Conservation (phyloP, 257 asterid genomes). For the Solanum chiquidenum region DNA sequence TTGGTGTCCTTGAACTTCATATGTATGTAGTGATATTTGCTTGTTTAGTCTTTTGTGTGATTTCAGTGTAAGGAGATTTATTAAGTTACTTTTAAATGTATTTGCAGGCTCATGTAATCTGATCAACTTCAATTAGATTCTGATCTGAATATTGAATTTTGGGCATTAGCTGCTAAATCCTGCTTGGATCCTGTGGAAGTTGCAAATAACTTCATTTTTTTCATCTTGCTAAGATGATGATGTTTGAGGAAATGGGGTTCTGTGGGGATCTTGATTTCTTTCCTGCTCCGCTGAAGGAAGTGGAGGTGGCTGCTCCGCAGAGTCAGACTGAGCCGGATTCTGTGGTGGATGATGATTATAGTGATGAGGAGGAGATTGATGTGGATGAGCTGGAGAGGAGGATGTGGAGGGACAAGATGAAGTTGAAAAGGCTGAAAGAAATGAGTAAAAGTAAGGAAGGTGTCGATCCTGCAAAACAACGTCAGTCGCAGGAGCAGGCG, state of each 20-base stretch:
- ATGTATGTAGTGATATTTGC: conserved; percentile 20
- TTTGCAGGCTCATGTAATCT: conserved; percentile 19
- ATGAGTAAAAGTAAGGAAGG: conserved; percentile 49
- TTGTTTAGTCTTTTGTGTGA: background rate
- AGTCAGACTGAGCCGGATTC: conserved; percentile 32
- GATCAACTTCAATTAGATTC: background rate
- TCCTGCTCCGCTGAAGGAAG: conserved; percentile 41
- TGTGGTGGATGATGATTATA: conserved; percentile 57
- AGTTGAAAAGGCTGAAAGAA: conserved; percentile 55
- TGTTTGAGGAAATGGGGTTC: conserved; percentile 70
- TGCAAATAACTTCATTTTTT: background rate
- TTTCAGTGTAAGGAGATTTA: background rate
- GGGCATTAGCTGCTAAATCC: background rate
- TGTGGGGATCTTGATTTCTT: conserved; percentile 70
- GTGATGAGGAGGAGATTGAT: conserved; percentile 74
- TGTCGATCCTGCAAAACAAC: conserved; percentile 46
- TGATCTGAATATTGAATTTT: background rate
- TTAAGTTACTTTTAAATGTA: background rate
- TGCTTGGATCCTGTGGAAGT: background rate
- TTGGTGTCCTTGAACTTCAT: conserved; percentile 11
- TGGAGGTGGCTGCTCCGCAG: conserved; percentile 18
- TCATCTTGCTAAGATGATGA: conserved; percentile 38
- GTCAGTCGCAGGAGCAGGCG: conserved; percentile 90
- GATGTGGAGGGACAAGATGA: conserved; percentile 83
- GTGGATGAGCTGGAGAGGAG: conserved; percentile 81